phyloP scores from a whole-genome alignment of 768 basidiomycete genomes.

The Boletus sensibilis region DNA sequence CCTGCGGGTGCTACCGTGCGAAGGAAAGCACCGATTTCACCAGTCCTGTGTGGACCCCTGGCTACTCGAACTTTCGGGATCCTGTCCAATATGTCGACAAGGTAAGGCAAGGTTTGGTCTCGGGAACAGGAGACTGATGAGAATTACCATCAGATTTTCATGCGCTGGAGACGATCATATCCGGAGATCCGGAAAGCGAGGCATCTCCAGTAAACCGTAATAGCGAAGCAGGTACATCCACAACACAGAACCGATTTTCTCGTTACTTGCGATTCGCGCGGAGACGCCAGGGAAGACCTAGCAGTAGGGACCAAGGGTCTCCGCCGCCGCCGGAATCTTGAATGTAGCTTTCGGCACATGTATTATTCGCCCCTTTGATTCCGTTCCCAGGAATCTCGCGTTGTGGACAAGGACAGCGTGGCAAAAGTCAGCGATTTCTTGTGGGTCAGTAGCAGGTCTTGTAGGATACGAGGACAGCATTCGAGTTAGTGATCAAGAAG shows the following conservation, averaged over 20 bases:
- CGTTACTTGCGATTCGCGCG: slow-evolving; percentile 56
- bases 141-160: slow-evolving; percentile 47
- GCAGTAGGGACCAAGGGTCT: slow-evolving; percentile 32
- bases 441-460: not conserved
- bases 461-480: not conserved
- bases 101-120: slow-evolving; percentile 44
- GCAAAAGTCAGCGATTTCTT: not conserved
- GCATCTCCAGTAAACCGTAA: slow-evolving; percentile 5
- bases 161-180: slow-evolving; percentile 58
- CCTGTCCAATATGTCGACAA: slow-evolving; percentile 91
- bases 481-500: not conserved
- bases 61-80: slow-evolving; percentile 85
- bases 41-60: slow-evolving; percentile 89
- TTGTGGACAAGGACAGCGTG: not conserved
- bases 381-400: too few relatives aligned
- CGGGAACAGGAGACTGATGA: not conserved
- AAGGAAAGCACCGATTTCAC: slow-evolving; percentile 89
- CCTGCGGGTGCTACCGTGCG: too few relatives aligned
- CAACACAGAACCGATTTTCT: slow-evolving; percentile 47
- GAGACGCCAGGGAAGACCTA: slow-evolving; percentile 44
- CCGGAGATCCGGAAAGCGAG: slow-evolving; percentile 30
- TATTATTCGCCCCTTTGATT: not conserved
- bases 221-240: slow-evolving; percentile 17
- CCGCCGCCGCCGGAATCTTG: slow-evolving; percentile 5
- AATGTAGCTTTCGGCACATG: not conserved